Conservation (phyloP, 208 protist genomes). For the Trypanosoma brucei region DNA sequence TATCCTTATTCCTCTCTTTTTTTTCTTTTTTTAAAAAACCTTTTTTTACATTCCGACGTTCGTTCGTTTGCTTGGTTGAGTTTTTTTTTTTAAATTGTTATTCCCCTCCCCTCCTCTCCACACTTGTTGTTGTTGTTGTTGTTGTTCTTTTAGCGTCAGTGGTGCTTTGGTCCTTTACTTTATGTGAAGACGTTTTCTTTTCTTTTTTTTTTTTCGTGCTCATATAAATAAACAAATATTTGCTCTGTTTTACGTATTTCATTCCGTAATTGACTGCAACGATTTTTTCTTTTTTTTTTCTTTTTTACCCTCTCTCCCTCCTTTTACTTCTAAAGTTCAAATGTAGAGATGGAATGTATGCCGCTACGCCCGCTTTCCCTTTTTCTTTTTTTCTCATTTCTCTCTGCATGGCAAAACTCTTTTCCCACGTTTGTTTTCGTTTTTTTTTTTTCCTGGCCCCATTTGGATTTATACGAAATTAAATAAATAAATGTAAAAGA, state of each 20-base stretch:
- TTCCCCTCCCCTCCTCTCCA: not conserved
- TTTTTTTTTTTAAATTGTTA: constrained; percentile 24
- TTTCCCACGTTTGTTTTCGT: not conserved
- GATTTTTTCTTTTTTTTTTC: not conserved
- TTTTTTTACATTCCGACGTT: constrained; percentile 5
- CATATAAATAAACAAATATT: too few relatives aligned
- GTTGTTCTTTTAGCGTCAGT: too few relatives aligned
- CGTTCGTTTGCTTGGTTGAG: constrained; percentile 4
- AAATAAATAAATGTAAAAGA: too few relatives aligned
- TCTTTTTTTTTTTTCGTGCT: too few relatives aligned
- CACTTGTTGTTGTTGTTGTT: not conserved
- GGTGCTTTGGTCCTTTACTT: too few relatives aligned
- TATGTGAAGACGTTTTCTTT: too few relatives aligned
- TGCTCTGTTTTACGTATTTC: not conserved
- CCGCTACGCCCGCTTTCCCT: not conserved
- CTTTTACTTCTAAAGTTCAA: not conserved
- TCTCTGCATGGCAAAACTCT: not conserved
- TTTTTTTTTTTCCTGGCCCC: not conserved
- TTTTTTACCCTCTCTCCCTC: not conserved
- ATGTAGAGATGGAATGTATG: not conserved
- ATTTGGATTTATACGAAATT: not conserved
- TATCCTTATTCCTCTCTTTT: not conserved
- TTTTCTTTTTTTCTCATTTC: not conserved
- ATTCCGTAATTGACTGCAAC: not conserved
- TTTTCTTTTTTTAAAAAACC: not conserved